Evolutionary conservation across 371 early-diverging fungal species (phyloP).

Genomic region (Mucor sp.): DNA sequence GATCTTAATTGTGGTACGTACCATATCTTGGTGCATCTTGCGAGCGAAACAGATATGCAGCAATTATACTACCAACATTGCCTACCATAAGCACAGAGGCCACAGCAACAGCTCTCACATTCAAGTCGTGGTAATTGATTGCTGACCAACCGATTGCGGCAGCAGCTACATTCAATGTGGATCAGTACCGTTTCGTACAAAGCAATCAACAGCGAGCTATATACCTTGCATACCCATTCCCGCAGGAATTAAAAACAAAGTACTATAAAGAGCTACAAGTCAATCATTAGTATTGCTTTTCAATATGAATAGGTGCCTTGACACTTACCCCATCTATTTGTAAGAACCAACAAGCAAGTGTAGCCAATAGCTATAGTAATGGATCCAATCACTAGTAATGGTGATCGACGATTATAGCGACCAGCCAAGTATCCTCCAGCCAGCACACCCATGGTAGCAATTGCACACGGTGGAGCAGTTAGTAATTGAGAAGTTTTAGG

Average conservation of each 20-base stretch:
- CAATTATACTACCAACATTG: conserved; percentile 30
- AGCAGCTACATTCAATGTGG: conserved; percentile 15
- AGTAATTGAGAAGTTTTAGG: conserved; percentile 25
- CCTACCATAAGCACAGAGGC: conserved; percentile 29
- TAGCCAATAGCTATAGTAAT: conserved; percentile 26
- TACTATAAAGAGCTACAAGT: conserved; percentile 19
- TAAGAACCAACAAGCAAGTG: conserved; percentile 14
- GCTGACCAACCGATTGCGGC: conserved; percentile 33
- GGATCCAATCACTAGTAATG: conserved; percentile 26
- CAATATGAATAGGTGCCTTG: background rate
- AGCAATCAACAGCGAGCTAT: background rate
- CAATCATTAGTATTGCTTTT: background rate
- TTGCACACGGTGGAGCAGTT: conserved; percentile 32
- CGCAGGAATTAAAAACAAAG: conserved; percentile 22
- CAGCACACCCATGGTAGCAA: conserved; percentile 26
- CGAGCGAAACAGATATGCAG: conserved; percentile 29
- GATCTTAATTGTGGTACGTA: conserved; percentile 3
- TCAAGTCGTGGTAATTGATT: conserved; percentile 28
- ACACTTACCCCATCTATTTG: conserved; percentile 28
- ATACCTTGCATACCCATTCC: conserved; percentile 39
- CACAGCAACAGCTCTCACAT: conserved; percentile 31
- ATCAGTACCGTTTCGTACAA: background rate
- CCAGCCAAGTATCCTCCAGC: conserved; percentile 30
- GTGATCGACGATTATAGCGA: conserved; percentile 23
- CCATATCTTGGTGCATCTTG: conserved; percentile 32